phyloP scores from a whole-genome alignment of 2,329 filamentous ascomycete species.

The Zymoseptoria brevis region DNA sequence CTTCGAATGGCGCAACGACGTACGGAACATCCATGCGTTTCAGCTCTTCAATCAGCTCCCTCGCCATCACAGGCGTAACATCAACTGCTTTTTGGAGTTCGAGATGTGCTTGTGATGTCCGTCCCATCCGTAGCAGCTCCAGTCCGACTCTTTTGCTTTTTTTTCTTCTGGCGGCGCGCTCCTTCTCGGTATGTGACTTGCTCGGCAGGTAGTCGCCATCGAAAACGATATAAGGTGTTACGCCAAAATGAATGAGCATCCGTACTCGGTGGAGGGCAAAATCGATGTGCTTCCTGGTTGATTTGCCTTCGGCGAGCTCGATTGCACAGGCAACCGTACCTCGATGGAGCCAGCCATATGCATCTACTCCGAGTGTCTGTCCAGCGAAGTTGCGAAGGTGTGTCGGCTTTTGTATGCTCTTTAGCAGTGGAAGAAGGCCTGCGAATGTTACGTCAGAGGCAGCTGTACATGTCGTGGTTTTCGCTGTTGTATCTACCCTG shows the following conservation, averaged over 20 bases:
- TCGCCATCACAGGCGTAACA: slow-evolving; percentile 92
- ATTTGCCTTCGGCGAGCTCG: slow-evolving; percentile 80
- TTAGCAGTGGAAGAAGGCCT: slow-evolving; percentile 85
- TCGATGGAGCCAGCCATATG: slow-evolving; percentile 96
- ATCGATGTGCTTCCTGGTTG: slow-evolving; percentile 81
- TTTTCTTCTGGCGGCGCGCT: slow-evolving; percentile 65
- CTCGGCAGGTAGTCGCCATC: slow-evolving; percentile 92
- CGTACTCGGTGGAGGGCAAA: slow-evolving; percentile 83
- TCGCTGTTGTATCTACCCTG: slow-evolving; percentile 22
- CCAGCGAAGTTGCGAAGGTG: slow-evolving; percentile 81
- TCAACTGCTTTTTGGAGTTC: slow-evolving; percentile 95
- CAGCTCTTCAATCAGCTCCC: slow-evolving; percentile 81
- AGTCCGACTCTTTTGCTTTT: slow-evolving; percentile 68
- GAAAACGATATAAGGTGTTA: slow-evolving; percentile 92
- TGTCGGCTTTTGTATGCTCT: slow-evolving; percentile 87
- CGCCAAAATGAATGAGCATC: slow-evolving; percentile 88
- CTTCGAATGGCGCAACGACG: slow-evolving; percentile 93
- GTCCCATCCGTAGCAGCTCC: slow-evolving; percentile 74
- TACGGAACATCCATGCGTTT: slow-evolving; percentile 75
- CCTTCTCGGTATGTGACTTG: slow-evolving; percentile 78
- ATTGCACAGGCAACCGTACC: slow-evolving; percentile 84
- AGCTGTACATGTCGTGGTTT: not conserved
- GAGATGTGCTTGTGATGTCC: slow-evolving; percentile 67
- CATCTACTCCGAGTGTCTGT: slow-evolving; percentile 88
- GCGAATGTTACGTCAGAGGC: not conserved